Evolutionary conservation across 495 filamentous ascomycete genomes (phyloP), one percentile per base, ranked within the genome.

Genomic region (Aeminium ludgeri): DNA sequence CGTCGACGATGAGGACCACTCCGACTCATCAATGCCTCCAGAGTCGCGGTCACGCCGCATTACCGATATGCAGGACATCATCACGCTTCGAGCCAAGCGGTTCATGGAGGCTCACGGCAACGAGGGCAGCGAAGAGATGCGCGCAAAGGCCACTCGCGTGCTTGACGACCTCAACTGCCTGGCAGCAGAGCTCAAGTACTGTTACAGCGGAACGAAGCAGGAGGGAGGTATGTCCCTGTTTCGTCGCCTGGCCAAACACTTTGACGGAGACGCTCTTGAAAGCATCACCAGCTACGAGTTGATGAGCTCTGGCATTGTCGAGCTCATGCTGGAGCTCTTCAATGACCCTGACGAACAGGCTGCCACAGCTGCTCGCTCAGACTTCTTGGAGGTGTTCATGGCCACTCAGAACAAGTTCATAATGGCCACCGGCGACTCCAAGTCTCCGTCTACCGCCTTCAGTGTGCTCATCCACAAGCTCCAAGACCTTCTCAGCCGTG

Each of bases 261-360:
- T 99, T 55, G 79, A 89, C 43, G 77, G 79, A 1, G 81, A 94
- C 57, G 72, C 76, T 0, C 55, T 96, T 44, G 78, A 94, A 57
- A 94, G 84, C 40, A 86, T 96, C 27, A 96, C 91, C n/a, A 99
- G 91, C 58, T 82, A 86, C 12, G 91, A 99, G 53, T 60, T 99
- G 19, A 73, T 96, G 11, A 83, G 78, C 39, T 95, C 91, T 6
- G 80, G 82, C 17, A 73, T 99, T 40, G 84, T 96, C 19, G 69
- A 81, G 27, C 76, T 82, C 10, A 64, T 99, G 16, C 68, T 95
- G 17, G 69, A 81, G 19, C 71, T 93, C 18, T 86, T 99, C 49
- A 78, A 73, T 48, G 78, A 82, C 48, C 58, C 65, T 18, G 57
- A 65, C 19, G 39, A 36, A 19, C 31, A 53, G 20, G 45, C 50